Conservation (phyloP, 1,284 basidiomycete species). For the Cryptococcus sp. region DNA sequence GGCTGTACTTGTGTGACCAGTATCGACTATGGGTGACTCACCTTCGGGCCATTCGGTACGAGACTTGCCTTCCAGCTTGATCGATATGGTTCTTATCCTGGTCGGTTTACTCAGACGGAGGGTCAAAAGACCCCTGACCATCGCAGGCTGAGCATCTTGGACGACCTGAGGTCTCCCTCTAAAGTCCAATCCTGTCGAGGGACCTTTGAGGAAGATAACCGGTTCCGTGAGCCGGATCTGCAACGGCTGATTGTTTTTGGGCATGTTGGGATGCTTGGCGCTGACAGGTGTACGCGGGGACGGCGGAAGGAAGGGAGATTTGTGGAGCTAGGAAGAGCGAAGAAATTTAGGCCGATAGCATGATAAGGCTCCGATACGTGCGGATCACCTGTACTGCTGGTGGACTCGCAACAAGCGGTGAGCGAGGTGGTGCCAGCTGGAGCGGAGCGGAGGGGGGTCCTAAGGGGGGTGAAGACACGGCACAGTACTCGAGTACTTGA, state of each 20-base stretch:
- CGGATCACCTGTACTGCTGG: too few relatives aligned
- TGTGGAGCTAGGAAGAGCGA: too few relatives aligned
- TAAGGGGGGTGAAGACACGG: too few relatives aligned
- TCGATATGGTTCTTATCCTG: constrained; percentile 79
- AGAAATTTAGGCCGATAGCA: too few relatives aligned
- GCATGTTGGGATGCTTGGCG: constrained; percentile 65
- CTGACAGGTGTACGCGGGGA: too few relatives aligned
- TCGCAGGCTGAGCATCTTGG: constrained; percentile 65
- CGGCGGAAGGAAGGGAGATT: too few relatives aligned
- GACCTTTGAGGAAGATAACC: constrained; percentile 71
- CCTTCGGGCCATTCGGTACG: constrained; percentile 82
- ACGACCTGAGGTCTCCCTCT: constrained; percentile 57
- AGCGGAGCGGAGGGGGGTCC: too few relatives aligned
- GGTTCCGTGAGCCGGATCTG: constrained; percentile 76
- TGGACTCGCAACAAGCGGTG: too few relatives aligned
- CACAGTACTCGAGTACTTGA: too few relatives aligned
- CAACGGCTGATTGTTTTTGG: constrained; percentile 76
- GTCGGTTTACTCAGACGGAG: constrained; percentile 79
- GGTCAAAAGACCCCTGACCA: constrained; percentile 84
- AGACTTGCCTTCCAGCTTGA: constrained; percentile 72
- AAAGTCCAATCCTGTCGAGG: constrained; percentile 51
- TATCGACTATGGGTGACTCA: constrained; percentile 49
- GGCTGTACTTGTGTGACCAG: background rate
- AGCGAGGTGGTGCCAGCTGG: too few relatives aligned
- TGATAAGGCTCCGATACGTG: too few relatives aligned